phyloP scores from a whole-genome alignment of 352 stramenopile genomes.

The Sclerospora graminicola region DNA sequence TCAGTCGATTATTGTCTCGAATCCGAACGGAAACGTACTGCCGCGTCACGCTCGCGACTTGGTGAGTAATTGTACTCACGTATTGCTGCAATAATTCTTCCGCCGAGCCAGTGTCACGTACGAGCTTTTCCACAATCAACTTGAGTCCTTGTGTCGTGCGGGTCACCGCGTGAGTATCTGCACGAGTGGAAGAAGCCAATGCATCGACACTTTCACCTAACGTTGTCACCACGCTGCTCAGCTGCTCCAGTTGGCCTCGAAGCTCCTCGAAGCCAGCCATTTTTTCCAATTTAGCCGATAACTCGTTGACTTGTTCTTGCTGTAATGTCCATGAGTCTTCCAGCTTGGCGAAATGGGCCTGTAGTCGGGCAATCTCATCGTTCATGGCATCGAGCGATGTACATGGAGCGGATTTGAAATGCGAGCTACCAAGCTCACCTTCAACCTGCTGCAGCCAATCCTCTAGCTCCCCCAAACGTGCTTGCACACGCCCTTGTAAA shows the following conservation, averaged over 20 bases:
- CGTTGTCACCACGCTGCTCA: slow-evolving; percentile 27
- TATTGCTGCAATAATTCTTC: slow-evolving; percentile 73
- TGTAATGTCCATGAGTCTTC: slow-evolving; percentile 11
- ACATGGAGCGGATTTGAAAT: slow-evolving; percentile 14
- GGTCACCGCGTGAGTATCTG: slow-evolving; percentile 34
- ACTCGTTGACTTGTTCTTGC: slow-evolving; percentile 2
- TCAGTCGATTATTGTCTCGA: slow-evolving; percentile 70
- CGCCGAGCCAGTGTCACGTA: slow-evolving; percentile 57
- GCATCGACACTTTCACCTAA: slow-evolving; percentile 36
- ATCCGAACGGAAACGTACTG: slow-evolving; percentile 76
- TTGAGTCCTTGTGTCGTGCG: slow-evolving; percentile 53
- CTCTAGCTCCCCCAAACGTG: slow-evolving; percentile 47
- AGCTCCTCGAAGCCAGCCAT: slow-evolving; percentile 20
- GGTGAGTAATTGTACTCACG: slow-evolving; percentile 76
- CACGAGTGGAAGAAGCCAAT: slow-evolving; percentile 24
- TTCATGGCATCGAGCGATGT: slow-evolving; percentile 14
- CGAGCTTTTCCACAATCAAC: slow-evolving; percentile 64
- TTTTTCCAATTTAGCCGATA: slow-evolving; percentile 12
- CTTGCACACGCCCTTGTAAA: slow-evolving; percentile 45
- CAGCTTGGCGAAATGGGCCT: slow-evolving; percentile 10
- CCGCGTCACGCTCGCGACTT: slow-evolving; percentile 71
- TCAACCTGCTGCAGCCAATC: slow-evolving; percentile 79
- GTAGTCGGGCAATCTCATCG: slow-evolving; percentile 11
- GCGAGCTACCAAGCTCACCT: slow-evolving; percentile 42
- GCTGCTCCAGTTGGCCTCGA: slow-evolving; percentile 26